phyloP scores from a whole-genome alignment of 805 yeast genomes.

The Debaryomyces castellii region DNA sequence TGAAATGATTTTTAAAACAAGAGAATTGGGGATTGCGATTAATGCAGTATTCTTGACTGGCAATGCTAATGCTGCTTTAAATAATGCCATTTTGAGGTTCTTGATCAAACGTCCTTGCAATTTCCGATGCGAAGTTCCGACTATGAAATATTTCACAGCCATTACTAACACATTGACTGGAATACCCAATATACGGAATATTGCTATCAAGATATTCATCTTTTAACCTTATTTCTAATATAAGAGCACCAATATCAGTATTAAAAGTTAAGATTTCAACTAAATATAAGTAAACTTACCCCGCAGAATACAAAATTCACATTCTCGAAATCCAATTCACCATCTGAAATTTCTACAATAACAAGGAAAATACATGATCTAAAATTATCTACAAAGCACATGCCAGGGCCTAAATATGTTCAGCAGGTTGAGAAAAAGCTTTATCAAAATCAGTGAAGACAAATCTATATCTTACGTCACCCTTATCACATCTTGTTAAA shows the following conservation, averaged over 20 bases:
- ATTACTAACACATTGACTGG: constrained; percentile 14
- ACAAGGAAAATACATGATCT: too few species aligned
- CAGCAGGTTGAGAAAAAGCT: constrained; percentile 24
- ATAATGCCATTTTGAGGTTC: not conserved
- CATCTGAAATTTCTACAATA: not conserved
- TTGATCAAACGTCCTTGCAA: not conserved
- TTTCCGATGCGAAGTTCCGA: constrained; percentile 2
- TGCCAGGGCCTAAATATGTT: not conserved
- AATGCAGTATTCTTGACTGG: not conserved
- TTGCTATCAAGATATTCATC: not conserved
- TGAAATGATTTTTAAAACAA: not conserved
- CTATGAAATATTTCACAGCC: not conserved
- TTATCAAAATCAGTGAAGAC: constrained; percentile 57
- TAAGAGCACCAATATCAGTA: too few species aligned
- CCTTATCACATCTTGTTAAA: constrained; percentile 29
- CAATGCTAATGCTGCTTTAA: not conserved
- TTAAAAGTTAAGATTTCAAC: too few species aligned
- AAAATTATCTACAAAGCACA: not conserved
- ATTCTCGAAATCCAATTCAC: not conserved
- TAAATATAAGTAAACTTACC: not conserved
- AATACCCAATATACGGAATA: constrained; percentile 6
- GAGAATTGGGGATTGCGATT: not conserved
- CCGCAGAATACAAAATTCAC: not conserved
- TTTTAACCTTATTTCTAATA: too few species aligned
- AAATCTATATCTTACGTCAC: constrained; percentile 49